phyloP scores from a whole-genome alignment of 352 stramenopile genomes.

The Globisporangium yorkense region DNA sequence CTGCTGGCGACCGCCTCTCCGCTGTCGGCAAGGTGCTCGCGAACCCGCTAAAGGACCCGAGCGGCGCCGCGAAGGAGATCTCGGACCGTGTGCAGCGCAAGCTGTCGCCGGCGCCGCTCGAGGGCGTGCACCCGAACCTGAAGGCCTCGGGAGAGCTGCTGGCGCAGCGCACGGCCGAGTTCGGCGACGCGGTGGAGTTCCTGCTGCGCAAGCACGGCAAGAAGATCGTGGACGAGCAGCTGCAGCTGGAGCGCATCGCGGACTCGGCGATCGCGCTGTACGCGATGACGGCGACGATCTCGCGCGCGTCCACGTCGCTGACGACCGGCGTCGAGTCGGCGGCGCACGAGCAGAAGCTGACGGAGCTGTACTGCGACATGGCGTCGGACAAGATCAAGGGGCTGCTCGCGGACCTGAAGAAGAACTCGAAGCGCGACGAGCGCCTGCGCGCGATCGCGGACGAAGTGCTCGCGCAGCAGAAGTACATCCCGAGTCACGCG shows the following conservation, averaged over 20 bases:
- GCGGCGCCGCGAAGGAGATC: slow-evolving; percentile 61
- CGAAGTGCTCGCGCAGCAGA: slow-evolving; percentile 63
- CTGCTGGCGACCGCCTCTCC: slow-evolving; percentile 74
- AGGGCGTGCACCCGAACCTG: slow-evolving; percentile 70
- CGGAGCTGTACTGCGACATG: slow-evolving; percentile 74
- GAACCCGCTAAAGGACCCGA: slow-evolving; percentile 78
- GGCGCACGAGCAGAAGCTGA: slow-evolving; percentile 72
- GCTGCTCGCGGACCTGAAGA: slow-evolving; percentile 58
- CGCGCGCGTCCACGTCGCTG: slow-evolving; percentile 65
- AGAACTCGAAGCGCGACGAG: slow-evolving; percentile 54
- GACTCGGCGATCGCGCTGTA: slow-evolving; percentile 80
- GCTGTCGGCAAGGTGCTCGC: slow-evolving; percentile 69
- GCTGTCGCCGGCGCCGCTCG: slow-evolving; percentile 57
- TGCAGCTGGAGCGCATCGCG: slow-evolving; percentile 82
- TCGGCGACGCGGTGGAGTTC: slow-evolving; percentile 69
- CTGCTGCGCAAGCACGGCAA: slow-evolving; percentile 85
- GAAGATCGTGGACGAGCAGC: slow-evolving; percentile 84
- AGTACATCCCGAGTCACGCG: slow-evolving; percentile 76
- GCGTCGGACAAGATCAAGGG: slow-evolving; percentile 61
- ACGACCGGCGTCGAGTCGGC: slow-evolving; percentile 42
- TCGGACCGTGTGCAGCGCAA: slow-evolving; percentile 79
- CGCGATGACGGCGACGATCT: slow-evolving; percentile 86
- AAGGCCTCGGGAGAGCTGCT: slow-evolving; percentile 46
- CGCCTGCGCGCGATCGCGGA: slow-evolving; percentile 71
- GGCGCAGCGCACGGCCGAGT: slow-evolving; percentile 65